Base-by-base conservation (phyloP, 495 filamentous ascomycete species). In the Aspergillus sclerotiicarbonarius region DNA sequence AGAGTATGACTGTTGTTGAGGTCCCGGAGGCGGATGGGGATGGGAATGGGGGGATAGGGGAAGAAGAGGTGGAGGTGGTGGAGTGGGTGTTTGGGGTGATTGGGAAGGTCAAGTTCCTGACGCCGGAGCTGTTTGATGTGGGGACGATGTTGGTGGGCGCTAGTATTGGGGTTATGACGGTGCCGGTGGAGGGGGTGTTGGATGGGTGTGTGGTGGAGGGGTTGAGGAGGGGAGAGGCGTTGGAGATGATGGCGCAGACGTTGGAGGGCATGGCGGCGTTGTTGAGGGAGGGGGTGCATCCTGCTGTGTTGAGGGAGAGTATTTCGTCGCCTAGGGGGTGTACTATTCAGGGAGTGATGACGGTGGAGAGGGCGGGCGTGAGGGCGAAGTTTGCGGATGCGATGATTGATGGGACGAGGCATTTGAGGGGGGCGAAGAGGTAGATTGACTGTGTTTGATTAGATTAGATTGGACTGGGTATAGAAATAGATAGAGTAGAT, bases 161-260 rank as follows among this genome's bases (percentile, higher is more conserved):
- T 19, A 58, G 69, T 19, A 58, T 72, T 55, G 75, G 68, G 33
- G 57, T 71, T 13, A 44, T 74, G 59, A 65, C 71, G 12, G 57
- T 74, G 15, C 60, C 75, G 3, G 58, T 75, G 47, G 72, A 76
- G 30, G 75, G 75, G 4, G 61, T 76, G 18, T 31, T 75, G 39
- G 72, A 77, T 62, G 75, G 74, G 4, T 70, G 66, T 60, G 72
- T 77, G 35, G 69, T 63, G 0, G 70, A 72, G 62, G 75, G 75
- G 0, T 25, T 76, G 1, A 66, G 68, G 39, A 56, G 72, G 31
- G 49, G 59, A 0, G 72, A 76, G 58, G 73, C 75, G 1, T 54
- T 73, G 63, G 63, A 71, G 56, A 59, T 77, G 54, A 57, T 66
- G 15, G 56, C 70, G 19, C 66, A 71, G 56, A 65, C 67, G 4